Conservation (phyloP, 768 basidiomycete species). For the Strobilomyces echinocephalus region DNA sequence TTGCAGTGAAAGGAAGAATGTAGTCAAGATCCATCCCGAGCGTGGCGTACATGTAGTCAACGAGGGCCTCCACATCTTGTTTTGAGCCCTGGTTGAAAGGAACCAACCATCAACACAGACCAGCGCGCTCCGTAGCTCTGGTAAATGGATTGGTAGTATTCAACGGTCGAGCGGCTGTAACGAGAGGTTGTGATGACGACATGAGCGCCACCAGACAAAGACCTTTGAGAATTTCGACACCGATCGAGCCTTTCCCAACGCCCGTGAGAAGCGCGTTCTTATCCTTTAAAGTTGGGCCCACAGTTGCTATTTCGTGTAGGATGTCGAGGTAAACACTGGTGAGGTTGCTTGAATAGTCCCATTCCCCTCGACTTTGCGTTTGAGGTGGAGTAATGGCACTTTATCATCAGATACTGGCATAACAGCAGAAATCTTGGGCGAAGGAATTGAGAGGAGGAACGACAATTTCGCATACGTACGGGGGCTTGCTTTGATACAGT, state of each 20-base stretch:
- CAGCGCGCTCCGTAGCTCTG: slow-evolving; percentile 93
- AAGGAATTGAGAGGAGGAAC: slow-evolving; percentile 95
- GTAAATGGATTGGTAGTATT: slow-evolving; percentile 98
- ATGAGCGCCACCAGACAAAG: slow-evolving; percentile 90
- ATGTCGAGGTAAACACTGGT: slow-evolving; percentile 96
- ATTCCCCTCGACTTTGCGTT: slow-evolving; percentile 93
- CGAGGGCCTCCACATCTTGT: slow-evolving; percentile 95
- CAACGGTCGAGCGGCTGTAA: slow-evolving; percentile 91
- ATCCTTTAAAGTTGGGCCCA: slow-evolving; percentile 97
- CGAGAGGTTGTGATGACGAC: slow-evolving; percentile 98
- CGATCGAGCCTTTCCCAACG: slow-evolving; percentile 96
- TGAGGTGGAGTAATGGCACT: slow-evolving; percentile 90
- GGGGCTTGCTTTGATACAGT: slow-evolving; percentile 77
- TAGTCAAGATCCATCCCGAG: slow-evolving; percentile 97
- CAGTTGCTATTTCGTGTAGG: slow-evolving; percentile 95
- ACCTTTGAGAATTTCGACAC: slow-evolving; percentile 95
- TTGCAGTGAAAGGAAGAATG: slow-evolving; percentile 96
- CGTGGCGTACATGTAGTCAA: slow-evolving; percentile 96
- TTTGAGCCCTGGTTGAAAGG: slow-evolving; percentile 99
- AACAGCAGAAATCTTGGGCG: slow-evolving; percentile 76
- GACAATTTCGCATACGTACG: slow-evolving; percentile 63
- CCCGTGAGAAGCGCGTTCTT: slow-evolving; percentile 98
- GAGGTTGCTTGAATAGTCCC: slow-evolving; percentile 97
- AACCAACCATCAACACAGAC: slow-evolving; percentile 94
- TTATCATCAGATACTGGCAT: slow-evolving; percentile 79